A percentile compares a stretch with the other conserved stretches of the same genome.
phyloP scores from a whole-genome alignment of 495 filamentous ascomycete species.

The Penicillium odoratum region DNA sequence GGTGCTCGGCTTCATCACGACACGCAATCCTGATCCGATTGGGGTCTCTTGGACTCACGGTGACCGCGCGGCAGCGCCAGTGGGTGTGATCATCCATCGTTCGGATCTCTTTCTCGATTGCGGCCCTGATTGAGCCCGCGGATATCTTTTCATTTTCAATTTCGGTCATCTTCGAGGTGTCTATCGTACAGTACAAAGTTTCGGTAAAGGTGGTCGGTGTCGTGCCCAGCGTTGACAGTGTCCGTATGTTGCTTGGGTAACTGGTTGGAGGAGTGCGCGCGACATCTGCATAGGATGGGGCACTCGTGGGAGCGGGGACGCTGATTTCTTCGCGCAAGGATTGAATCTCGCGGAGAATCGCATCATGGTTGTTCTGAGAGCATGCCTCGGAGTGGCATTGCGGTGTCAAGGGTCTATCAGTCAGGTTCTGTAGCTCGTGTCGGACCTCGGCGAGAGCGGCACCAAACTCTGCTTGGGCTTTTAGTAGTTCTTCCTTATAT shows the following conservation, averaged over 20 bases:
- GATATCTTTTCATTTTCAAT: conserved; percentile 7
- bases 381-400: conserved; percentile 14
- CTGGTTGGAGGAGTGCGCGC: conserved; percentile 22
- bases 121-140: too few species aligned
- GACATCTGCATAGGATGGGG: conserved; percentile 25
- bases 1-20: too few species aligned
- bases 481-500: conserved; percentile 24
- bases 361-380: conserved; percentile 15
- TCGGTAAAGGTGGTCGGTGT: conserved; percentile 24
- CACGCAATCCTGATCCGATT: too few species aligned
- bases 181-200: conserved; percentile 24
- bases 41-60: too few species aligned
- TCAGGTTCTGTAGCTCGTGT: conserved; percentile 18
- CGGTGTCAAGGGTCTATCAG: conserved; percentile 14
- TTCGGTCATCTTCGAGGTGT: conserved; percentile 26
- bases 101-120: too few species aligned
- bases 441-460: conserved; percentile 18
- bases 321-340: conserved; percentile 21
- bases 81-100: too few species aligned
- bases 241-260: conserved; percentile 23
- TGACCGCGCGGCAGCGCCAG: too few species aligned
- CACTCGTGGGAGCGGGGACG: conserved; percentile 1
- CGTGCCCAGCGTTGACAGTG: conserved; percentile 13
- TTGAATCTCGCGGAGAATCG: conserved; percentile 22
- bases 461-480: conserved; percentile 20